These are phyloP conservation scores for Cetradonia linearis DNA, from an alignment of 495 filamentous ascomycete genomes.

Conservation along the genomic window DNA sequence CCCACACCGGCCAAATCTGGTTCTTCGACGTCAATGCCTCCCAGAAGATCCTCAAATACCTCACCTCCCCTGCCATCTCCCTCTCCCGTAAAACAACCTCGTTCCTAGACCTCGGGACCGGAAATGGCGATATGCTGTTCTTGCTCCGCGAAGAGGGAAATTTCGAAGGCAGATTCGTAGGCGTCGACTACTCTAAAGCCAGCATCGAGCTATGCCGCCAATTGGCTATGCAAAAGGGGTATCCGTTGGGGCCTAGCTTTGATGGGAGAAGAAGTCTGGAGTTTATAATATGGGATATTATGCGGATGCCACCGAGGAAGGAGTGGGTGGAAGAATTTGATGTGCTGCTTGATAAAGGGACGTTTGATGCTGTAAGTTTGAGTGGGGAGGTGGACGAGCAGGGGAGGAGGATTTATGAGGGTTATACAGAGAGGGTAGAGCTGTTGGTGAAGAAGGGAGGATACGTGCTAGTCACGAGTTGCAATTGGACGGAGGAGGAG, in stretches of 20 bases:
- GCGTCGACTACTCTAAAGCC: conserved; percentile 72
- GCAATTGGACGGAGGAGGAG: conserved; percentile 96
- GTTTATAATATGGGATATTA: conserved; percentile 71
- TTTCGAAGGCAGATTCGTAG: conserved; percentile 57
- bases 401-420: conserved; percentile 54
- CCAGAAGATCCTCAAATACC: conserved; percentile 38
- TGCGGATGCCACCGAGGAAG: conserved; percentile 32
- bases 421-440: conserved; percentile 58
- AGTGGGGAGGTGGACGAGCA: conserved; percentile 46
- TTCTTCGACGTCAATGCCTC: conserved; percentile 44
- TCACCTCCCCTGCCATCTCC: conserved; percentile 28
- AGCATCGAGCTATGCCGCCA: conserved; percentile 61
- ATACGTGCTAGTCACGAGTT: conserved; percentile 77
- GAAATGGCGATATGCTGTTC: conserved; percentile 84
- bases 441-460: conserved; percentile 57
- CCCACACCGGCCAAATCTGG: conserved; percentile 43
- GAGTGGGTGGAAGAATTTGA: conserved; percentile 48
- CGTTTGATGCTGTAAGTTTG: conserved; percentile 86
- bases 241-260: conserved; percentile 9
- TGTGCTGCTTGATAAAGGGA: conserved; percentile 90
- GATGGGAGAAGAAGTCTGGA: conserved; percentile 32
- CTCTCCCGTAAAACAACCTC: conserved; percentile 24
- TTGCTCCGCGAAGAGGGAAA: conserved; percentile 50
- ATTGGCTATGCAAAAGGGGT: conserved; percentile 32
- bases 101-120: conserved; percentile 75